Base-by-base conservation (phyloP, 257 asterid species). In the Phtheirospermum japonicum region DNA sequence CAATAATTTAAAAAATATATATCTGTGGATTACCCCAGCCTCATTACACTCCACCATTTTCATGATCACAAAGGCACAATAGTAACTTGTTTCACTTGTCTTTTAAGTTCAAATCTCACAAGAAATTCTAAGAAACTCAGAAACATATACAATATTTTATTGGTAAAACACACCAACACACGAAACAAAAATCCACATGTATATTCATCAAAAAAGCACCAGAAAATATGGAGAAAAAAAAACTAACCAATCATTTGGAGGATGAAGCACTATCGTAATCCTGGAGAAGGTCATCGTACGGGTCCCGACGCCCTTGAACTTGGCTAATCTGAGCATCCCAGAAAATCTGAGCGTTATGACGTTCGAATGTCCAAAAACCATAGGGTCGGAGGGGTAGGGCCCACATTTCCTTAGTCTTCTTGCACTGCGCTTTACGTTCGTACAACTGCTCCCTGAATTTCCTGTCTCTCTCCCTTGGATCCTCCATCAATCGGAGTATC, bases 291-390 rank as follows among this genome's bases (percentile, higher is more conserved):
- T 55, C 63, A 45, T 89, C 97, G 37, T 89, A 89, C 16, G 97
- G 97, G 72, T 86, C 97, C 1, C 97, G 90, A 20, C 94, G 91
- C 9, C 94, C 97, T 3, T 59, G 79, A 67, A 80, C 97, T 70
- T 89, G 90, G 77, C 95, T 89, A 66, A 89, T 89, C 75, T 75
- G 79, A 58, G 71, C 53, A 66, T 75, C 79, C 75, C 76, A 75
- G 75, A 75, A 76, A 23, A 84, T 72, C 73, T 86, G 97, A 32
- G 94, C 82, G 59, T 89, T 89, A 65, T 84, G 94, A 42, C 87
- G 85, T 30, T 89, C 97, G 33, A 89, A 86, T 1, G 87, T 89
- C 97, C 97, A 86, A 75, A 87, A 87, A 7, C 95, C 97, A 64
- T 89, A 89, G 0, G 97, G 97, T 52, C 90, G 87, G 20, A 86